Base-by-base conservation (phyloP, 2,329 filamentous ascomycete genomes). In the Mycocentrospora acerina region DNA sequence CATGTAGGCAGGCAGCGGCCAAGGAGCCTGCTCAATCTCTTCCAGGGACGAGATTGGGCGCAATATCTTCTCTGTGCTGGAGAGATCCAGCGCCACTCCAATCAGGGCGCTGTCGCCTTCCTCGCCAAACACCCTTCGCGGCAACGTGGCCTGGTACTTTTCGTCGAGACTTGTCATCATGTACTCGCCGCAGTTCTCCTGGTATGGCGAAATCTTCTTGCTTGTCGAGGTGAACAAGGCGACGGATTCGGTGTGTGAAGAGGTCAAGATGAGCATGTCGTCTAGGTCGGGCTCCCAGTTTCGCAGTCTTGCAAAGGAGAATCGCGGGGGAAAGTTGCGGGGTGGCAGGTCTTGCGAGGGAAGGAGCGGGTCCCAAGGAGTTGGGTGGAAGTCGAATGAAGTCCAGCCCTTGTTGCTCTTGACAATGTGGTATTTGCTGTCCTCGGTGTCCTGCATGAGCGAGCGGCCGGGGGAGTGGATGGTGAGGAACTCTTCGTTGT, bases 71-170 rank as follows among this genome's bases (percentile, higher is more conserved):
- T 91, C 86, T 42, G 80, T 87, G 60, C 80, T 81, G 2, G 90
- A 94, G n/a, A 96, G 71, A 65, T 98, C 93, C 30, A 96, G 67
- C 0, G 82, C 82, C 49, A 88, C 75, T 32, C 93, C 93, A 52
- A 97, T 81, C 1, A 88, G 80, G 24, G 81, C 82, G 1, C 88
- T 91, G 35, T 93, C 90, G 25, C 82, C 79, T 4, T 52, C 48
- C n/a, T 59, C 60, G 13, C 48, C 57, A 17, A 54, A 51, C 2
- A 48, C 47, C n/a, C 50, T 52, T 18, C 47, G 51, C 5, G 64
- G 64, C 8, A 96, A 72, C 29, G 82, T 80, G 4, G 90, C 89
- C 47, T 87, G 79, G 48, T 80, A 80, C 2, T 82, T 82, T 60
- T 95, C 90, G 59, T 86, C 83, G 5, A 60, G 86, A 78, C 80